phyloP scores from a whole-genome alignment of 2,329 filamentous ascomycete species.

The Leptographium procerum region DNA sequence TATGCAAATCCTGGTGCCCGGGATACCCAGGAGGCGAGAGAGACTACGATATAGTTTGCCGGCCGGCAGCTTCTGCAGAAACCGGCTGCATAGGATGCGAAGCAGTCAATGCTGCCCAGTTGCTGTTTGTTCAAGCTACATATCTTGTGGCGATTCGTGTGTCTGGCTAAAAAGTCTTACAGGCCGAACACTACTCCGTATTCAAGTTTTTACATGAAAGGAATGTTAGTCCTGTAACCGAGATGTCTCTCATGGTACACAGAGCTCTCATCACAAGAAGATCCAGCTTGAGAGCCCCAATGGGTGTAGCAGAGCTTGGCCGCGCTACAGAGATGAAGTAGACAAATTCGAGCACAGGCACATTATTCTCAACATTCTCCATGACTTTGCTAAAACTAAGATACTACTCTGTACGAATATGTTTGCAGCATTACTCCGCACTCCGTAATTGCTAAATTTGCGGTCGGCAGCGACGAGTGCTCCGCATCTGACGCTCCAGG shows the following conservation, averaged over 20 bases:
- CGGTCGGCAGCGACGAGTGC: neutral
- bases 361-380: neutral
- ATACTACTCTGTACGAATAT: too few relatives aligned
- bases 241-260: neutral
- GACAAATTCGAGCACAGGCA: neutral
- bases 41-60: neutral
- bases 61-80: neutral
- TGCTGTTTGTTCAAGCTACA: neutral
- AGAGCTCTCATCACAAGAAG: neutral
- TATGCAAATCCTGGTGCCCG: neutral
- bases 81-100: neutral
- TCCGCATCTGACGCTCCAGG: neutral
- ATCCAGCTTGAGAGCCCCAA: neutral
- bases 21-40: neutral
- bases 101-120: neutral
- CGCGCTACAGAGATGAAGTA: neutral
- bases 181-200: neutral
- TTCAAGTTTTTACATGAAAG: too few relatives aligned
- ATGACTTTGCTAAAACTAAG: too few relatives aligned
- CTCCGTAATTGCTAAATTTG: neutral
- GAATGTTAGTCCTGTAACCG: neutral
- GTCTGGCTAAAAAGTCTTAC: neutral
- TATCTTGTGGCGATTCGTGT: too few relatives aligned
- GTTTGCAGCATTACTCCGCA: neutral
- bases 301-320: neutral